phyloP scores from a whole-genome alignment of 139 green algal genomes.

The Coelastrella sp. region DNA sequence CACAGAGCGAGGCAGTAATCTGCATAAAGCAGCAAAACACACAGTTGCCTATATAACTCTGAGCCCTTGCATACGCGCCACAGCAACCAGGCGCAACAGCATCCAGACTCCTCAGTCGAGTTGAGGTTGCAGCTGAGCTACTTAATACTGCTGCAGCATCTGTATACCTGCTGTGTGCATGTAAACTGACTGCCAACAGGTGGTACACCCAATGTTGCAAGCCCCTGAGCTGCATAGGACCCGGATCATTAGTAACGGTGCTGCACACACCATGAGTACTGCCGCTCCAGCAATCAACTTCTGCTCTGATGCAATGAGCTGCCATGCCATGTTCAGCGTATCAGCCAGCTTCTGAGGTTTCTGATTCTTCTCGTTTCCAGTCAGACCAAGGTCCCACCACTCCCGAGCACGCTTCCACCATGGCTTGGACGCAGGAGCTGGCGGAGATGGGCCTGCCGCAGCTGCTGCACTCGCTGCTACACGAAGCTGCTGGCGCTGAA shows the following conservation, averaged over 20 bases:
- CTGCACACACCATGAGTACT: slow-evolving; percentile 14
- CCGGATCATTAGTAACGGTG: not conserved
- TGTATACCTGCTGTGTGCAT: no score
- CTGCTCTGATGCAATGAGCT: slow-evolving; percentile 36
- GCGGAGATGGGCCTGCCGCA: slow-evolving; percentile 25
- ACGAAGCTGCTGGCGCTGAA: slow-evolving; percentile 2
- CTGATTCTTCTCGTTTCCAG: slow-evolving; percentile 27
- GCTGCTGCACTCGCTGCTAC: slow-evolving; percentile 31
- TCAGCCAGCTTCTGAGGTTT: slow-evolving; percentile 27
- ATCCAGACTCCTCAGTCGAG: no score
- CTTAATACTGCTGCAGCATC: no score
- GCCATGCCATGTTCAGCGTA: slow-evolving; percentile 25
- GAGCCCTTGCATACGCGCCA: no score
- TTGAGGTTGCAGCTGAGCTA: no score
- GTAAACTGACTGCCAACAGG: no score
- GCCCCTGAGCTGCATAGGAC: no score
- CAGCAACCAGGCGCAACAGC: no score
- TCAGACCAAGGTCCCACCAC: slow-evolving; percentile 43
- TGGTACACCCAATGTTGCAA: no score
- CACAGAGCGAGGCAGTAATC: slow-evolving; percentile 56
- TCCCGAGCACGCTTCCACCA: slow-evolving; percentile 15
- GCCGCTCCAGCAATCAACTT: slow-evolving; percentile 17
- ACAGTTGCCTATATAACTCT: not conserved
- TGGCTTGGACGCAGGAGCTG: not conserved
- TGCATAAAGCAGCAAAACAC: slow-evolving; percentile 30